Evolutionary conservation across 2,329 filamentous ascomycete genomes (phyloP).

Genomic region (Aspergillus brasiliensis): DNA sequence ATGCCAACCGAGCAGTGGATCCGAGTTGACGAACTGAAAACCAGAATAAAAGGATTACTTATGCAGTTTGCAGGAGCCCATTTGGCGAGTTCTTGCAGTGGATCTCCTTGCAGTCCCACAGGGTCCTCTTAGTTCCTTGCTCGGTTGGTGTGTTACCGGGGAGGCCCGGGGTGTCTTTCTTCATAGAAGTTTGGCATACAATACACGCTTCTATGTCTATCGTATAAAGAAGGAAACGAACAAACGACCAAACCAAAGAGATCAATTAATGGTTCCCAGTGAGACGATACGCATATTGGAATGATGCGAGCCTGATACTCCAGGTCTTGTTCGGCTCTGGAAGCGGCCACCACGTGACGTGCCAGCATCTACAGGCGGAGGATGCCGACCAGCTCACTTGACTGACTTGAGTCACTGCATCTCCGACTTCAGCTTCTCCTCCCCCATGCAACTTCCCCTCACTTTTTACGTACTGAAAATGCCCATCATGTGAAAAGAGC

Average conservation of each 20-base stretch:
- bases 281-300: not conserved
- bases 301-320: not conserved
- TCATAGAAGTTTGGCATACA: not conserved
- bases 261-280: not conserved
- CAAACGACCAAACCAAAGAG: not conserved
- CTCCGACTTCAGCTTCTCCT: not conserved
- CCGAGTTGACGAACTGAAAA: not conserved
- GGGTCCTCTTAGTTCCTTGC: not conserved
- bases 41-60: not conserved
- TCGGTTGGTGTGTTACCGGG: not conserved
- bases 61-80: not conserved
- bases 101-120: not conserved
- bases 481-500: not conserved
- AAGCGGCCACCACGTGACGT: not conserved
- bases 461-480: not conserved
- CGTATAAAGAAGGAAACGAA: not conserved
- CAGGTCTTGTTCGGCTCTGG: not conserved
- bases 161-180: not conserved
- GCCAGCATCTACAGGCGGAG: not conserved
- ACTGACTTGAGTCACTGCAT: no score
- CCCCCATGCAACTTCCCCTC: not conserved
- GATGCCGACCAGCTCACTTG: not conserved
- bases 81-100: not conserved
- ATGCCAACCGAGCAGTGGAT: slow-evolving; percentile 1
- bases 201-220: not conserved